Conservation (phyloP, 257 asterid genomes). For the Agastache rugosa region DNA sequence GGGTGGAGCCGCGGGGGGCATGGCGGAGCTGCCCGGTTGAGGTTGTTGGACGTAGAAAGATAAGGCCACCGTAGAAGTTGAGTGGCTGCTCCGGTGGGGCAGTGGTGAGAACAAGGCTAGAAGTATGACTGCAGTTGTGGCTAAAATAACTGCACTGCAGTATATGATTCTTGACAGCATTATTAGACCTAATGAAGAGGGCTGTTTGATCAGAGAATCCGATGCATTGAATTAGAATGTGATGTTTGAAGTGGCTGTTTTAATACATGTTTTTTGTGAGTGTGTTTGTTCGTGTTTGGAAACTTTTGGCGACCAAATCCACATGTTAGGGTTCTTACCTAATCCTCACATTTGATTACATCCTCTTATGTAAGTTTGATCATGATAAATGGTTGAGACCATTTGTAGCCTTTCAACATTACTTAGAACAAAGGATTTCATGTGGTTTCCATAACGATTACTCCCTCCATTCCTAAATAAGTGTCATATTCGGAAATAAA, state of each 20-base stretch:
- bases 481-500: too few relatives aligned
- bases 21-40: conserved; percentile 32
- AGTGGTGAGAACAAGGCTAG: conserved; percentile 75
- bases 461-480: too few relatives aligned
- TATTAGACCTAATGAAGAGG: conserved; percentile 5
- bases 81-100: conserved; percentile 46
- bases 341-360: conserved; percentile 35
- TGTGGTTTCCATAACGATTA: too few relatives aligned
- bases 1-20: conserved; percentile 39
- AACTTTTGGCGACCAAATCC: conserved; percentile 68
- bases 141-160: conserved; percentile 67
- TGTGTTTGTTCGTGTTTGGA: conserved; percentile 44
- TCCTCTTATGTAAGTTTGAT: background rate
- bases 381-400: background rate
- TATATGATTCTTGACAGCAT: conserved; percentile 71
- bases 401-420: too few relatives aligned
- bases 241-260: conserved; percentile 31
- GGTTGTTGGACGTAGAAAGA: conserved; percentile 80
- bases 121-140: conserved; percentile 65
- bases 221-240: conserved; percentile 13
- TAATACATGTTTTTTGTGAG: conserved; percentile 41
- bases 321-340: conserved; percentile 32
- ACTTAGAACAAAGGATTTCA: background rate
- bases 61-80: conserved; percentile 45
- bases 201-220: conserved; percentile 10